Conservation (phyloP, 2,329 filamentous ascomycete species). For the Graphilbum fragrans region DNA sequence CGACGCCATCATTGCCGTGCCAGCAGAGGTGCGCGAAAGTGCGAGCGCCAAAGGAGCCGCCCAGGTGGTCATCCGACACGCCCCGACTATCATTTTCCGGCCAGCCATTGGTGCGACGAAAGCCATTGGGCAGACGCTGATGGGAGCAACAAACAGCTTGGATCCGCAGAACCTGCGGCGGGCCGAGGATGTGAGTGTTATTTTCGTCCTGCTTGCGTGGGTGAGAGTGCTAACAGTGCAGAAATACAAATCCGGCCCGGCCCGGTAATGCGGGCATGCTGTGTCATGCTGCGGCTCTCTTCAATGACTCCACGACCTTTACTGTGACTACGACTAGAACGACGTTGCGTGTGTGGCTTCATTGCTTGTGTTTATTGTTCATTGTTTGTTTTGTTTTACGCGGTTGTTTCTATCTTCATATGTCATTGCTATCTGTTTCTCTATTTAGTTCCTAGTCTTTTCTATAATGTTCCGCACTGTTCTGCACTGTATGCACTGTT, state of each 20-base stretch:
- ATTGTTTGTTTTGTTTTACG: too few relatives aligned
- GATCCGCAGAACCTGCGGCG: constrained; percentile 72
- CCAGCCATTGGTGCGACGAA: constrained; percentile 86
- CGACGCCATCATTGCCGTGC: constrained; percentile 90
- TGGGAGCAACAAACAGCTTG: constrained; percentile 85
- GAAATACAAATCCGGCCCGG: constrained; percentile 15
- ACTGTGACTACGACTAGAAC: too few relatives aligned
- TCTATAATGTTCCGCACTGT: too few relatives aligned
- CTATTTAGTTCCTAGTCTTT: too few relatives aligned
- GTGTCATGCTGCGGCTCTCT: too few relatives aligned
- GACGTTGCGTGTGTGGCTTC: too few relatives aligned
- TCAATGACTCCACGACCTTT: not conserved
- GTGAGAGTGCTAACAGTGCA: not conserved
- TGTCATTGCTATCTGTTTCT: too few relatives aligned
- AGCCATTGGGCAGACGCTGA: constrained; percentile 74
- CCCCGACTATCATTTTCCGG: constrained; percentile 85
- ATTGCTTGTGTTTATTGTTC: too few relatives aligned
- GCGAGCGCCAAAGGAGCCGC: constrained; percentile 70
- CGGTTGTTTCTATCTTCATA: too few relatives aligned
- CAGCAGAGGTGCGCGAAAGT: constrained; percentile 81
- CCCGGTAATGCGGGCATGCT: not conserved
- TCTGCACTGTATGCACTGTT: too few relatives aligned
- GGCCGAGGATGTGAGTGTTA: constrained; percentile 67
- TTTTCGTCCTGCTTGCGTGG: not conserved
- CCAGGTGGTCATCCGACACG: constrained; percentile 63